These are phyloP conservation scores for Ophiostoma angusticollis DNA, from an alignment of 2,329 filamentous ascomycete genomes.

Conservation along the genomic window DNA sequence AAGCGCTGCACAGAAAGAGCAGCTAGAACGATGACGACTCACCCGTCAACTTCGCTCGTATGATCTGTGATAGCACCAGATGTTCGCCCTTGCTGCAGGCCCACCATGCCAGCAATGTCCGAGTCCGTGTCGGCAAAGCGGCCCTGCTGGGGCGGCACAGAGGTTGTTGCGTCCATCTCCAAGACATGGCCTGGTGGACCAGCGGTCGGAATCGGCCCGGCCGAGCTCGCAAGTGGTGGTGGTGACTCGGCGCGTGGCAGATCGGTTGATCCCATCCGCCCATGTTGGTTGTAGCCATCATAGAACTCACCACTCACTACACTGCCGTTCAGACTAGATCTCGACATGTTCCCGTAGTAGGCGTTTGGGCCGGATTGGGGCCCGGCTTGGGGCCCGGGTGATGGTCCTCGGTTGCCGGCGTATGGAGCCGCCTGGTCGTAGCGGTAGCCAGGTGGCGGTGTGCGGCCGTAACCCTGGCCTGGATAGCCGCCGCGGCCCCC, in stretches of 20 bases:
- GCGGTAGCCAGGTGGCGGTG: conserved; percentile 33
- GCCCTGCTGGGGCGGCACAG: conserved; percentile 33
- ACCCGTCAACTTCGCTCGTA: conserved; percentile 41
- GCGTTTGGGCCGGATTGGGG: conserved; percentile 17
- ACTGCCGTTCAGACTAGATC: conserved; percentile 24
- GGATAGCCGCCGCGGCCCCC: conserved; percentile 25
- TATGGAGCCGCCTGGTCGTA: conserved; percentile 23
- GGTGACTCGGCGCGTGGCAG: conserved; percentile 51
- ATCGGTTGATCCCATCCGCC: conserved; percentile 23
- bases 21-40: conserved; percentile 28
- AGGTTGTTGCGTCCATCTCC: conserved; percentile 67
- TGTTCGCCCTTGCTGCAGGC: conserved; percentile 44
- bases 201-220: conserved; percentile 15
- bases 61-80: conserved; percentile 21
- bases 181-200: conserved; percentile 50
- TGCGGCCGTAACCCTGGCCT: conserved; percentile 24
- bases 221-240: conserved; percentile 42
- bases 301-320: conserved; percentile 5
- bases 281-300: conserved; percentile 27
- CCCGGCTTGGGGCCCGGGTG: conserved; percentile 25
- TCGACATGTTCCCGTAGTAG: conserved; percentile 26
- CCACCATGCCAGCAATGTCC: conserved; percentile 63
- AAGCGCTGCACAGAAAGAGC: conserved; percentile 31
- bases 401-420: conserved; percentile 21
- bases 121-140: conserved; percentile 50